Evolutionary conservation across 768 basidiomycete genomes (phyloP).

Genomic region (Macrolepiota albuminosa): DNA sequence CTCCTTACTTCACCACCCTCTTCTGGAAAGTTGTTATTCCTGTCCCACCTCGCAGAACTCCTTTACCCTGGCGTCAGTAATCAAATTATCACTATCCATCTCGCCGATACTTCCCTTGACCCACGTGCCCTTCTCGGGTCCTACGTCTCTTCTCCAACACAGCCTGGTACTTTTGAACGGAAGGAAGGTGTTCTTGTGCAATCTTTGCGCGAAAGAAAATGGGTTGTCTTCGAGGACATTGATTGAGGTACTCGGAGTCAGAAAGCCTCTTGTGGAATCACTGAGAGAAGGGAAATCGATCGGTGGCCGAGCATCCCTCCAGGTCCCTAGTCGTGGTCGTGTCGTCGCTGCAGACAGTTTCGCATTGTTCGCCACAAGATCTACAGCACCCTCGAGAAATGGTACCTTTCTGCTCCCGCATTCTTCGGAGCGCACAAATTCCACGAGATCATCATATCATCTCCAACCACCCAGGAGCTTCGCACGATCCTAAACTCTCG

Average conservation of each 20-base stretch:
- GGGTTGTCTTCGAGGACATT: conserved; percentile 91
- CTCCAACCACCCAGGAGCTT: too few species aligned
- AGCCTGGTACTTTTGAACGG: conserved; percentile 92
- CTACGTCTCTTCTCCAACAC: conserved; percentile 80
- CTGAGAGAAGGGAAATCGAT: conserved; percentile 66
- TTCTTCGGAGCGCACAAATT: too few species aligned
- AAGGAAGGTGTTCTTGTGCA: conserved; percentile 90
- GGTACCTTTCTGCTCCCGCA: too few species aligned
- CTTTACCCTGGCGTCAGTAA: too few species aligned
- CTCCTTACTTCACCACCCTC: too few species aligned
- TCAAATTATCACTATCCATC: too few species aligned
- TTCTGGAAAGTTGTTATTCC: too few species aligned
- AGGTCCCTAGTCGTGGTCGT: conserved; percentile 68
- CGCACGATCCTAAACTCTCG: conserved; percentile 64
- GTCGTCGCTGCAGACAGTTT: conserved; percentile 79
- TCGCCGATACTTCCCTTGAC: too few species aligned
- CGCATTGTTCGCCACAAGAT: conserved; percentile 87
- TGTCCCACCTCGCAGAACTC: too few species aligned
- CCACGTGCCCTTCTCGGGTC: too few species aligned
- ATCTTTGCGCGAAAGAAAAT: conserved; percentile 84
- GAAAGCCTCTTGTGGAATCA: conserved; percentile 82
- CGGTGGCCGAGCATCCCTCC: conserved; percentile 62
- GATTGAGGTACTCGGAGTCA: conserved; percentile 87
- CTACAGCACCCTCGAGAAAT: too few species aligned
- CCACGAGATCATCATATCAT: too few species aligned